Base-by-base conservation (phyloP, 352 stramenopile species). In the Globisporangium polare region DNA sequence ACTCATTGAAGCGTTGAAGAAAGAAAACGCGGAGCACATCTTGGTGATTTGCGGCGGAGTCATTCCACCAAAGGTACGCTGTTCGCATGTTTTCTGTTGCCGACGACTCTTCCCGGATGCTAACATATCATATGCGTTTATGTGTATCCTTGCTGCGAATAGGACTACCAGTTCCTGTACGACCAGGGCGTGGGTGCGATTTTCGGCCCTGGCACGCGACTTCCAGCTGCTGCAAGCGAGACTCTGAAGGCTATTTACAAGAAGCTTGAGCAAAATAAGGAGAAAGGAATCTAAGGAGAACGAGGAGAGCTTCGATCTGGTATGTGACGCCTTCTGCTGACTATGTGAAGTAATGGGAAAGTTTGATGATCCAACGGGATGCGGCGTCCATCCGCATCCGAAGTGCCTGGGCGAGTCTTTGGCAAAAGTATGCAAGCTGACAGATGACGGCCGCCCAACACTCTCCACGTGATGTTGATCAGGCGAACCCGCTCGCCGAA, bases 111-210 rank as follows among this genome's bases (percentile, higher is more conserved):
- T 53, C 22, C 5, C 15, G 18, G 17, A 20, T 31, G 8, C 18
- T 53, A 53, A 53, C 47, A 26, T 53, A 22, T 15, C 20, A 12
- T 3, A 53, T 43, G 31, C 13, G n/a, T n/a, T n/a, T n/a, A 10
- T 41, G 9, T 35, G 13, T 59, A 3, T 27, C 31, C 39, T 31
- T 33, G 20, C 6, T 52, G 18, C 15, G 42, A 37, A 20, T 77
- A 97, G 77, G 96, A 99, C 72, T 99, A 99, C 67, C 84, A 98
- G 43, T 97, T 97, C 70, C 71, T 99, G 35, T 94, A 98, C 64
- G 81, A 98, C 31, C 79, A 89, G 49, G 95, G 94, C 29, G 96
- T 97, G 20, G 76, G 74, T 43, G 94, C 90, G 51, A 90, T 99
- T 53, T 99, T 98, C 74, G 96, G 97, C 17, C 97, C 97, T 26